Percentiles rank a stretch among this genome's conserved stretches.
These are phyloP conservation scores for Ogataea pilisensis DNA, from an alignment of 805 yeast species.

Conservation along the genomic window DNA sequence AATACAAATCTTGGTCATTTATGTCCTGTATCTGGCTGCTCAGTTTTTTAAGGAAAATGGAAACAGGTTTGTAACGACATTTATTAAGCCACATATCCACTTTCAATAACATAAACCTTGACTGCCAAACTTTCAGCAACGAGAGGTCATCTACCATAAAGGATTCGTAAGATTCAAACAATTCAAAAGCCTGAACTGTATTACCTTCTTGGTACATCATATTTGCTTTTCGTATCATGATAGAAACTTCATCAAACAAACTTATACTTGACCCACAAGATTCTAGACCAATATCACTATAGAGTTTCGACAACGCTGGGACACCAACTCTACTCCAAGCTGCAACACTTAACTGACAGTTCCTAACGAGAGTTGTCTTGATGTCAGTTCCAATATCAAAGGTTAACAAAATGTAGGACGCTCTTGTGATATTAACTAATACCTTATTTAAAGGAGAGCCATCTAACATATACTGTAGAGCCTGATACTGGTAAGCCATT, in stretches of 20 bases:
- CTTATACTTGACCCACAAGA: constrained; percentile 32
- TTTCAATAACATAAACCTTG: constrained; percentile 37
- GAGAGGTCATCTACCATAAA: constrained; percentile 31
- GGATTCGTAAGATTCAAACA: constrained; percentile 32
- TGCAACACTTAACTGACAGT: constrained; percentile 41
- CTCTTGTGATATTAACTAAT: constrained; percentile 54
- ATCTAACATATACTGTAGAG: constrained; percentile 47
- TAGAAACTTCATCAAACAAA: constrained; percentile 36
- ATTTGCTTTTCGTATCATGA: constrained; percentile 37
- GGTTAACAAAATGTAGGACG: constrained; percentile 51
- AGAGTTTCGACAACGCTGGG: constrained; percentile 41
- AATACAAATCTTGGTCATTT: constrained; percentile 27
- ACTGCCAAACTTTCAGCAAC: constrained; percentile 38
- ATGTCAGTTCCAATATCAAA: constrained; percentile 34
- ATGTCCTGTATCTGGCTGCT: constrained; percentile 30
- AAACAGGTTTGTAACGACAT: constrained; percentile 34
- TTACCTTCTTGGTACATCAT: constrained; percentile 37
- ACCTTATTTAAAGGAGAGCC: constrained; percentile 44
- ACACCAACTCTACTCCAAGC: constrained; percentile 53
- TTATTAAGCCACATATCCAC: constrained; percentile 35
- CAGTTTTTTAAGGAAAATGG: constrained; percentile 32
- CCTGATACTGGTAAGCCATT: constrained; percentile 63
- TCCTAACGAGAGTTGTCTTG: constrained; percentile 38
- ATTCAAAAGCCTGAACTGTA: constrained; percentile 35
- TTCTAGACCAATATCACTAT: constrained; percentile 43